phyloP scores from a whole-genome alignment of 2,329 filamentous ascomycete species.

The Lizonia empirigonia region DNA sequence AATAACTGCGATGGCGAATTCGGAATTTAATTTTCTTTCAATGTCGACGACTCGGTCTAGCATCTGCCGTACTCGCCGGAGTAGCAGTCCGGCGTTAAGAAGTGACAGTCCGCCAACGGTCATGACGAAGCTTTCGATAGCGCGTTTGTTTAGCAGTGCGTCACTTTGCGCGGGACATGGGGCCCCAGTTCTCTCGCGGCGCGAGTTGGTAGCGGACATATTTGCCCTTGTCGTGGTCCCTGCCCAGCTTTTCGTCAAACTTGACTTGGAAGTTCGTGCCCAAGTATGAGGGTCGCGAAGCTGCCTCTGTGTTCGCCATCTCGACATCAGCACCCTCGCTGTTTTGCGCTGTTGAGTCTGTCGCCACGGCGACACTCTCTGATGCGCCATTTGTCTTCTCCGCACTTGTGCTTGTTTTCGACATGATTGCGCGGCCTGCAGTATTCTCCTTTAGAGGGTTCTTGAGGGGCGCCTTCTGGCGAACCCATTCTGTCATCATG shows the following conservation, averaged over 20 bases:
- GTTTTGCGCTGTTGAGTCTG: slow-evolving; percentile 9
- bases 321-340: slow-evolving; percentile 5
- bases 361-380: neutral
- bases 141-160: slow-evolving; percentile 4
- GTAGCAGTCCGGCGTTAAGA: neutral
- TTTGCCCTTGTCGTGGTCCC: slow-evolving; percentile 67
- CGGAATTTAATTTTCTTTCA: slow-evolving; percentile 1
- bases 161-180: slow-evolving; percentile 64
- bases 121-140: slow-evolving; percentile 9
- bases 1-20: neutral
- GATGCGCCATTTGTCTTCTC: slow-evolving; percentile 6
- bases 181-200: slow-evolving; percentile 92
- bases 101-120: neutral
- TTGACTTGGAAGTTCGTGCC: slow-evolving; percentile 62
- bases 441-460: slow-evolving; percentile 72
- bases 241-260: slow-evolving; percentile 82
- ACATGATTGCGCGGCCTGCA: slow-evolving; percentile 72
- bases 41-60: neutral
- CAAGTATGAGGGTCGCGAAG: slow-evolving; percentile 31
- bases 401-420: slow-evolving; percentile 31
- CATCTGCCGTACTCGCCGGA: neutral
- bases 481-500: slow-evolving; percentile 88
- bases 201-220: slow-evolving; percentile 89
- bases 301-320: slow-evolving; percentile 8
- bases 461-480: slow-evolving; percentile 79